phyloP scores from a whole-genome alignment of 805 yeast species.

The Priceomyces haplophilus region DNA sequence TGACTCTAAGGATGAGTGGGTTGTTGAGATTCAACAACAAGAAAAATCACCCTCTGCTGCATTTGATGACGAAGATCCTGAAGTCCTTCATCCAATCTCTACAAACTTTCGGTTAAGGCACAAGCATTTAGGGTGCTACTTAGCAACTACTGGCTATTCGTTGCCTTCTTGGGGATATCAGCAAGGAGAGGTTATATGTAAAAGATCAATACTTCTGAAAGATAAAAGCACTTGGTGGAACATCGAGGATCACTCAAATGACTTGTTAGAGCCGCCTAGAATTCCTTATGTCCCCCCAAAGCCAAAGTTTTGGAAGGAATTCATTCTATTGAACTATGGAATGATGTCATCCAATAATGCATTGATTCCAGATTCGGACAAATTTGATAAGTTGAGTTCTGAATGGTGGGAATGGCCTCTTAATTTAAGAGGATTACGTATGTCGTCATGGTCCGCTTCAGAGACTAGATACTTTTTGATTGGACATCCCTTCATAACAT shows the following conservation, averaged over 20 bases:
- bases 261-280: conserved; percentile 34
- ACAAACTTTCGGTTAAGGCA: conserved; percentile 68
- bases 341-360: conserved; percentile 90
- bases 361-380: conserved; percentile 72
- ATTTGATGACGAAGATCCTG: conserved; percentile 44
- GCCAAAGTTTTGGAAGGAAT: conserved; percentile 65
- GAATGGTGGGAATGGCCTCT: conserved; percentile 89
- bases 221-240: conserved; percentile 82
- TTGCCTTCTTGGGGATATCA: conserved; percentile 84
- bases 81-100: conserved; percentile 68
- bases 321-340: conserved; percentile 70
- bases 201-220: conserved; percentile 43
- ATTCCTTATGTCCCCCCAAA: conserved; percentile 35
- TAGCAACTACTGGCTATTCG: conserved; percentile 67
- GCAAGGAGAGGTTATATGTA: conserved; percentile 79
- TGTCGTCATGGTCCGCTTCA: conserved; percentile 67
- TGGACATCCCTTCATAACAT: conserved; percentile 77
- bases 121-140: conserved; percentile 64
- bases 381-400: conserved; percentile 68
- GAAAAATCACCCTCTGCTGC: conserved; percentile 38
- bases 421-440: conserved; percentile 69
- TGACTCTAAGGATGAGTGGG: conserved; percentile 88
- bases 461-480: conserved; percentile 61
- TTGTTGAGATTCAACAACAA: conserved; percentile 75
- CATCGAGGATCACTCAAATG: conserved; percentile 64